These are phyloP conservation scores for Nelumbo lutea DNA, from an alignment of 164 flowering plant species.

Conservation along the genomic window DNA sequence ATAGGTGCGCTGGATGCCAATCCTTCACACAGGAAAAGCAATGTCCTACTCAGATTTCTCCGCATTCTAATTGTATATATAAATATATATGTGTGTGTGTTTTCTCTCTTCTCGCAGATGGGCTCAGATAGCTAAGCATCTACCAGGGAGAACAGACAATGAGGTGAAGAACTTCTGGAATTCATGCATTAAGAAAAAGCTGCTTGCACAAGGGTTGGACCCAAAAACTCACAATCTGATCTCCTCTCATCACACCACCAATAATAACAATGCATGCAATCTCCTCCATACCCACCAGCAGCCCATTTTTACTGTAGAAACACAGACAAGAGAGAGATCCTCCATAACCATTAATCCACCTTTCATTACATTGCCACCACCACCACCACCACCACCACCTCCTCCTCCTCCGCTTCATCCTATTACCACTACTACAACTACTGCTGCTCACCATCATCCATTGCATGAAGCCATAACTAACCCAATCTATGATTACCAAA, in stretches of 20 bases:
- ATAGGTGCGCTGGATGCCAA: constrained; percentile 20
- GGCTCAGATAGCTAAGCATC: constrained; percentile 68
- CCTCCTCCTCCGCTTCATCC: neutral
- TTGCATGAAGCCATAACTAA: constrained; percentile 9
- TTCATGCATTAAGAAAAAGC: constrained; percentile 69
- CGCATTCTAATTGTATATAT: neutral
- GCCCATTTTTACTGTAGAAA: constrained; percentile 18
- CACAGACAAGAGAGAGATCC: constrained; percentile 4
- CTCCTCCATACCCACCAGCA: constrained; percentile 14
- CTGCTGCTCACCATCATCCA: neutral
- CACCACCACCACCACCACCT: neutral
- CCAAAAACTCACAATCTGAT: constrained; percentile 54
- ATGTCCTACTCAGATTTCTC: neutral
- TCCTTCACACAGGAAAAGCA: too few species aligned
- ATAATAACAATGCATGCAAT: constrained; percentile 15
- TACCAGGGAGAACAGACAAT: constrained; percentile 66
- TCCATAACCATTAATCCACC: constrained; percentile 9
- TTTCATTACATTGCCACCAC: constrained; percentile 13
- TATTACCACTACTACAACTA: neutral
- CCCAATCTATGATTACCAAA: constrained; percentile 16
- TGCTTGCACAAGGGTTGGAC: constrained; percentile 57
- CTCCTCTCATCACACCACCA: constrained; percentile 19
- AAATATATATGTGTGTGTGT: neutral
- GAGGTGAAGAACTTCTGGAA: constrained; percentile 74
- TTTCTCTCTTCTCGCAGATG: constrained; percentile 26